These are phyloP conservation scores for Neonectria hederae DNA, from an alignment of 2,329 filamentous ascomycete genomes.

Conservation along the genomic window DNA sequence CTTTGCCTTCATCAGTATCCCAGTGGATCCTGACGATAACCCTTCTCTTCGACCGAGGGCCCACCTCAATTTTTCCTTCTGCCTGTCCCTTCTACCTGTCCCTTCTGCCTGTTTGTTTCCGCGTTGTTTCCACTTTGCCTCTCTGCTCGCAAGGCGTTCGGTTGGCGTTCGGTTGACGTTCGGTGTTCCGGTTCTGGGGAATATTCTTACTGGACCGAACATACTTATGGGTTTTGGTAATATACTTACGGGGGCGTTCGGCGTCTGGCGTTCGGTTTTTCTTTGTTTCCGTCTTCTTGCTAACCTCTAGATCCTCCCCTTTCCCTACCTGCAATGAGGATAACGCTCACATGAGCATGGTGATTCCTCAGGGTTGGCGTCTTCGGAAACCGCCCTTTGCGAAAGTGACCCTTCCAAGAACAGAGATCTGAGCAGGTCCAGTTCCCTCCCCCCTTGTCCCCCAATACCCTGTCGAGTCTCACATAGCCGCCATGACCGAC, in stretches of 20 bases:
- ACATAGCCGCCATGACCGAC: slow-evolving; percentile 51
- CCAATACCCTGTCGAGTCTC: slow-evolving; percentile 15
- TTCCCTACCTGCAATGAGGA: slow-evolving; percentile 38
- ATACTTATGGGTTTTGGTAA: too few relatives aligned
- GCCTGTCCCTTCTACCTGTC: slow-evolving; percentile 8
- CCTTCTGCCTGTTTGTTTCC: not conserved
- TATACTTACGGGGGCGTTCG: slow-evolving; percentile 1
- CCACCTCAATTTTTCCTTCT: not conserved
- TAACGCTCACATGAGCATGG: slow-evolving; percentile 39
- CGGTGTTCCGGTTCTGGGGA: not conserved
- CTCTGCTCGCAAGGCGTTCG: slow-evolving; percentile 9
- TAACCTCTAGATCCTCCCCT: not conserved
- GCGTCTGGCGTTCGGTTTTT: not conserved
- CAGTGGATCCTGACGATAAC: not conserved
- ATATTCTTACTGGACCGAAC: too few relatives aligned
- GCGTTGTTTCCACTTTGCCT: not conserved
- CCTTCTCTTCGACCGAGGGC: not conserved
- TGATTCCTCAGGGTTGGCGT: slow-evolving; percentile 31
- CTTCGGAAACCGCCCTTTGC: slow-evolving; percentile 24
- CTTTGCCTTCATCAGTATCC: not conserved
- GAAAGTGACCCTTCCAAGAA: slow-evolving; percentile 51
- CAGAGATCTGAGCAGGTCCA: slow-evolving; percentile 60
- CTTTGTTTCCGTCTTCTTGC: not conserved
- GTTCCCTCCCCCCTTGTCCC: slow-evolving; percentile 11
- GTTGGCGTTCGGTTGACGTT: slow-evolving; percentile 12